Evolutionary conservation across 1,139 yeast species (phyloP), one percentile per base, ranked within the genome.

Genomic region (Saccharomyces hybrid): DNA sequence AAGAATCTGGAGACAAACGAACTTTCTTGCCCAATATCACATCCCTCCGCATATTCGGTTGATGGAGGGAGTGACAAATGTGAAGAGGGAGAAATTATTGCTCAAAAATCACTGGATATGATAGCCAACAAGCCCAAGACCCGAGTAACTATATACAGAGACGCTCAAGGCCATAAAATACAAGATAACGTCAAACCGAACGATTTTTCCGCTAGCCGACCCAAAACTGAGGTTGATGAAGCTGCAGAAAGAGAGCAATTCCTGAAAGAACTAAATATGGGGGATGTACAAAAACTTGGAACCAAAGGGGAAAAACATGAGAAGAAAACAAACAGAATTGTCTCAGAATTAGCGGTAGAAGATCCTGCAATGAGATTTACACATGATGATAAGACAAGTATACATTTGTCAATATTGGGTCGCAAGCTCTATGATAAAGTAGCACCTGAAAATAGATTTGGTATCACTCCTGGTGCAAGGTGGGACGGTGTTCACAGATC

Each of bases 401-500:
- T 47, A 20, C 53, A 49, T 38, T 52, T 56, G n/a, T 58, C 61
- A 1, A 72, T 79, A 16, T 58, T 76, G n/a, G 81, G 80, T 2
- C 61, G 83, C 54, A 77, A 76, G 55, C 63, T 75, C 27, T 84
- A 77, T 58, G 55, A 56, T 25, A 73, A 76, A 23, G 83, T 87
- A 0, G 80, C 71, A 54, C 81, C 88, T 0, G 80, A 80, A 27
- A 91, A 91, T 65, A 70, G 98, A 57, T 91, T 88, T 69, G 79
- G 79, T 3, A 84, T 91, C 23, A 72, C 73, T 5, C 96, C 97
- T 0, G 97, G 98, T 0, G 74, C 76, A 60, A 74, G 88, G 55
- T 91, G 98, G 98, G 98, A 91, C 67, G 98, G 98, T 0, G 84
- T 90, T 0, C 95, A 89, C 69, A 73, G 98, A 56, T 82, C 95